Evolutionary conservation across 2,329 filamentous ascomycete species (phyloP).

Genomic region (Arthrobotrys entomopaga): DNA sequence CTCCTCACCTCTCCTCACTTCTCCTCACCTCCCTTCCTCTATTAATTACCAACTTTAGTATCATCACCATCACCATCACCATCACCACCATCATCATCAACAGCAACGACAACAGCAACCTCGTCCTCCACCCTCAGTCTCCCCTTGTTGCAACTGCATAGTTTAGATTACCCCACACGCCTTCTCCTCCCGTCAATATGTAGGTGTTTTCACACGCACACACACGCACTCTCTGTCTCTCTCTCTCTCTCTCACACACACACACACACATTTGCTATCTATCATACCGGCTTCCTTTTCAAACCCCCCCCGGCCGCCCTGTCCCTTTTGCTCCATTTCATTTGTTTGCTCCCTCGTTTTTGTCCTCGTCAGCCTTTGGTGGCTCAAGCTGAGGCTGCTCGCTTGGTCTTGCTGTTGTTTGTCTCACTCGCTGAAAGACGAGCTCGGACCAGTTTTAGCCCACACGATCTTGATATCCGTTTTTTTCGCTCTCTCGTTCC

Average conservation of each 20-base stretch:
- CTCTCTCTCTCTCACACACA: neutral
- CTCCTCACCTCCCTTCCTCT: constrained; percentile 56
- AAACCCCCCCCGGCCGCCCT: no score
- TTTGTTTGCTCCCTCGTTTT: neutral
- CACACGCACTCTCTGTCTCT: neutral
- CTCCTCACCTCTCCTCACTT: constrained; percentile 53
- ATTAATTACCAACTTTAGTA: neutral
- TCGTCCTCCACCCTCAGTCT: neutral
- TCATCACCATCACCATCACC: constrained; percentile 5
- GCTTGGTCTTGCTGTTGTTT: constrained; percentile 13
- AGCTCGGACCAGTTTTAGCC: constrained; percentile 19
- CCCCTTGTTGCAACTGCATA: no score
- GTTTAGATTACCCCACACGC: no score
- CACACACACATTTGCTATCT: neutral
- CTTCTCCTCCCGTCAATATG: neutral
- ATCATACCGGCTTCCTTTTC: neutral
- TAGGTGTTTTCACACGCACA: neutral
- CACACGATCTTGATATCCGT: constrained; percentile 35
- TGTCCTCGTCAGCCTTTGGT: neutral
- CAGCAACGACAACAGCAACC: neutral
- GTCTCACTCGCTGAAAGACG: neutral
- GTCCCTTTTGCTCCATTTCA: no score
- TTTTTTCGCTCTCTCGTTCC: neutral
- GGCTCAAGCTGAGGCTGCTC: neutral
- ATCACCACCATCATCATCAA: neutral